These are phyloP conservation scores for Themeda triandra DNA, from an alignment of 176 grass and related monocot genomes.

Conservation along the genomic window DNA sequence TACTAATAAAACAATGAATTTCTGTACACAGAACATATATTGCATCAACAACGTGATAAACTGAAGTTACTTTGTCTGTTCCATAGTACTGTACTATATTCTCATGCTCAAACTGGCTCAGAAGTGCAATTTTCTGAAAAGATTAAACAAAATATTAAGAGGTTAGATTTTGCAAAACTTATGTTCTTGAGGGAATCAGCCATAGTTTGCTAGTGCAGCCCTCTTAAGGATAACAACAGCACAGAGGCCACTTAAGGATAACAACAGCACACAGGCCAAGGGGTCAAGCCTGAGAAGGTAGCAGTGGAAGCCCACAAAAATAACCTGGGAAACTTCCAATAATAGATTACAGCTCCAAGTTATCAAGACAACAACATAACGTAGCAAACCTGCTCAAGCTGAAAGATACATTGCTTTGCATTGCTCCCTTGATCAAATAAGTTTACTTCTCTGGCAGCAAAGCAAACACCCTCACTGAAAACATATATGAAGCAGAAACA, in stretches of 20 bases:
- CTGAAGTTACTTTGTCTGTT: constrained; percentile 61
- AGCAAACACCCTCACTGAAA: constrained; percentile 78
- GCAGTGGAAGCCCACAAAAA: background rate
- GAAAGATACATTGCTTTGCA: constrained; percentile 65
- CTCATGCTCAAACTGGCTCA: constrained; percentile 98
- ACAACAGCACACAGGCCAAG: background rate
- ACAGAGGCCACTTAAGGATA: no score
- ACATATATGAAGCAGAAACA: constrained; percentile 7
- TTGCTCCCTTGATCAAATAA: constrained; percentile 78
- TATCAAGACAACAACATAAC: background rate
- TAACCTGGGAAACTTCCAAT: constrained; percentile 3
- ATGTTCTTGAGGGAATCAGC: background rate
- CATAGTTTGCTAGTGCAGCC: background rate
- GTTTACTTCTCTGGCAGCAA: constrained; percentile 92
- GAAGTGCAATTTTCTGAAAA: constrained; percentile 78
- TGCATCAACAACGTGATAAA: constrained; percentile 1
- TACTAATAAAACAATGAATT: background rate
- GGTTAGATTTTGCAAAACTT: constrained; percentile 1
- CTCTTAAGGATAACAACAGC: no score
- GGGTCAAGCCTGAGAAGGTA: background rate
- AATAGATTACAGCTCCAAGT: background rate
- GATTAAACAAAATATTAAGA: constrained; percentile 1
- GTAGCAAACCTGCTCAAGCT: constrained; percentile 76
- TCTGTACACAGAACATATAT: background rate
- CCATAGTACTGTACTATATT: constrained; percentile 92